Base-by-base conservation (phyloP, 1,139 yeast genomes). In the Saccharomyces hybrid region DNA sequence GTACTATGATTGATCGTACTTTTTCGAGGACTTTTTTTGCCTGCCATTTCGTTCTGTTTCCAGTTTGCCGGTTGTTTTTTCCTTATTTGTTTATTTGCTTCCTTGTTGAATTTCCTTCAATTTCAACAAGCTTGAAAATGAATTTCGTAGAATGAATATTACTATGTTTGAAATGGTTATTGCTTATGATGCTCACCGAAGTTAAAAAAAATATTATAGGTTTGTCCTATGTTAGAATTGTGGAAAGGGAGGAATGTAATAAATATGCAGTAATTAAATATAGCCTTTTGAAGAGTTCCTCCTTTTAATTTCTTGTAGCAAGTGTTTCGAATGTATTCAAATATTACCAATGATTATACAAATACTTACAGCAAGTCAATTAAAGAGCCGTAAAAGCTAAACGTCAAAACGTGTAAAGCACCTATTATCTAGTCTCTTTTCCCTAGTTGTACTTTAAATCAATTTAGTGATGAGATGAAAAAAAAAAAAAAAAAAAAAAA, bases 1-100 rank as follows among this genome's bases (percentile, higher is more conserved):
- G 50, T 51, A 7, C 47, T 52, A 11, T 28, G 29, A 38, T 38
- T 27, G 5, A 19, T 13, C n/a, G 14, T 13, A 25, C 27, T 54
- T 51, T 64, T 64, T 50, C 60, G 57, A 34, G 70, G 65, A 47
- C 65, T 61, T 54, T 63, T 59, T 47, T 54, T 59, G 46, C 64
- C 64, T 27, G 59, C 62, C 67, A 62, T 63, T 42, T 29, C 48
- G 38, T 25, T 29, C 47, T 19, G 25, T 13, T 19, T 11, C 23
- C 14, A 13, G 28, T 25, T 32, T 19, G 32, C 14, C 14, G 19
- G 7, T 6, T 25, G 34, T 46, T 46, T 46, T 46, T 25, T 46
- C 44, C n/a, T 38, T 38, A 7, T 16, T 9, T 34, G 9, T 16
- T 38, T 38, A 19, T 38, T 16, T 38, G 38, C 9, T 38, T 19